phyloP scores from a whole-genome alignment of 805 yeast genomes.

The Pichia exigua region DNA sequence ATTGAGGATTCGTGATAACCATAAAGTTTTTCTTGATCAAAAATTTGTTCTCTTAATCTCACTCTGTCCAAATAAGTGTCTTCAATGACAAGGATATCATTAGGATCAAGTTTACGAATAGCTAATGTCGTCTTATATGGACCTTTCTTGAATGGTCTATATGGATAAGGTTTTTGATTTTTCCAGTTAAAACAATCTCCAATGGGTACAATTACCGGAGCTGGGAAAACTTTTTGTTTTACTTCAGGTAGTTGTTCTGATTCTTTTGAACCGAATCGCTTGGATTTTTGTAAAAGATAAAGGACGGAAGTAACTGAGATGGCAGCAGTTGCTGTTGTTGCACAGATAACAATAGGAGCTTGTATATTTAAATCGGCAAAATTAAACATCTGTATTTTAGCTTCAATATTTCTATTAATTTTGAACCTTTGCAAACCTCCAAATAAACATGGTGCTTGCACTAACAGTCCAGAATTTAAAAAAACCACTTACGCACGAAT shows the following conservation, averaged over 20 bases:
- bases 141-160: constrained; percentile 40
- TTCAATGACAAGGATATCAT: constrained; percentile 57
- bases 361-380: not conserved
- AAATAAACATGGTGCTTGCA: no score
- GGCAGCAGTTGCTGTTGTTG: not conserved
- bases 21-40: constrained; percentile 1
- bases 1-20: constrained; percentile 23
- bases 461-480: no score
- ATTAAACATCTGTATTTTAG: not conserved
- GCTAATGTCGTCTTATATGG: constrained; percentile 59
- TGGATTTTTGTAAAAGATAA: not conserved
- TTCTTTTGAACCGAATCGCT: not conserved
- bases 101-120: constrained; percentile 37
- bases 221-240: not conserved
- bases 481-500: no score
- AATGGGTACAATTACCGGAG: constrained; percentile 26
- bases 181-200: constrained; percentile 37
- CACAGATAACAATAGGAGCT: not conserved
- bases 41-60: constrained; percentile 28
- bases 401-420: no score
- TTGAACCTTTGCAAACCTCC: no score
- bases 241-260: not conserved
- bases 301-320: not conserved
- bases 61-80: constrained; percentile 45
- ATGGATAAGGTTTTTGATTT: constrained; percentile 34